Base-by-base conservation (phyloP, 306 rosid genomes). In the Castanea sativa region DNA sequence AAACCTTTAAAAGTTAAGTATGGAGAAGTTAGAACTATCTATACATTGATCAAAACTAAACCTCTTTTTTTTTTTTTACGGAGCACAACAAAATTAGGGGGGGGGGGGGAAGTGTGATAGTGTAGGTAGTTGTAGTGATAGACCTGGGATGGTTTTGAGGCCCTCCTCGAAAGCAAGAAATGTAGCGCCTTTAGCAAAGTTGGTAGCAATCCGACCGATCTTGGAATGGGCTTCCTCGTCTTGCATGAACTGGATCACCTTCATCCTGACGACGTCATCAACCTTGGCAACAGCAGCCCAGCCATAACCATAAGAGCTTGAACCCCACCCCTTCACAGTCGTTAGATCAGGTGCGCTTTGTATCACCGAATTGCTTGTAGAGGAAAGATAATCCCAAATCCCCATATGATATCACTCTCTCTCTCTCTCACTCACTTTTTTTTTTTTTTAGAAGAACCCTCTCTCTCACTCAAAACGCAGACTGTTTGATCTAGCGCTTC, bases 91-190 rank as follows among this genome's bases (percentile, higher is more conserved):
- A 41, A 7, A 41, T 41, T 6, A 0, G 0, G 67, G 4, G 67
- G 16, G 11, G 5, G 16, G 33, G 5, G 5, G 35, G 45, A 1
- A 38, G 10, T 5, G 45, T 41, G 45, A 41, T 41, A 41, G 8
- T 41, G 49, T 41, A 41, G 0, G 2, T 41, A 32, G 67, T 11
- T 5, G 5, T 10, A 60, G 4, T 2, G 15, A 27, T 3, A 9
- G 65, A 77, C 79, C 82, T 41, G 82, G 79, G n/a, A 82, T 0
- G 33, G 0, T 5, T 49, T 73, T 77, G 79, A 82, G 19, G 15
- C 25, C 16, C 68, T 78, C 85, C 11, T 4, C 6, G 33, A 16
- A 23, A 33, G 18, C 35, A 60, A 23, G 2, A 25, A 23, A 7
- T 1, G 51, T 6, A 5, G 67, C 6, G 10, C 57, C 0, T 73